Evolutionary conservation across 2,329 filamentous ascomycete species (phyloP).

Genomic region (Penicillium sp.): DNA sequence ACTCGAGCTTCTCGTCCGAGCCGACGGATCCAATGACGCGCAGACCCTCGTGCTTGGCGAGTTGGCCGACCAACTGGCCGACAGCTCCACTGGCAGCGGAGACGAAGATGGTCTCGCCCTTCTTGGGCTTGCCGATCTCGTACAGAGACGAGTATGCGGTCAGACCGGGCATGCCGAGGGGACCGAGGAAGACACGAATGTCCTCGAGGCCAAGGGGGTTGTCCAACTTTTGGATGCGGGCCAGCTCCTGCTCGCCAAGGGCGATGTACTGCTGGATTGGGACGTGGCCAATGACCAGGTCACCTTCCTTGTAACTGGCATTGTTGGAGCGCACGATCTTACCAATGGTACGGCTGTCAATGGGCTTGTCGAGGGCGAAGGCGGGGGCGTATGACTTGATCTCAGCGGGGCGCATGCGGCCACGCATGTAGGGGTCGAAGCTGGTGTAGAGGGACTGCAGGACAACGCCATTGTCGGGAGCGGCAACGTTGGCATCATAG

Average conservation of each 20-base stretch:
- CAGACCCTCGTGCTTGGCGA: constrained; percentile 77
- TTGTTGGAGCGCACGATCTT: constrained; percentile 70
- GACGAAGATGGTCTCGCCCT: constrained; percentile 79
- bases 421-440: constrained; percentile 82
- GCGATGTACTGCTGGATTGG: constrained; percentile 67
- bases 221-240: constrained; percentile 54
- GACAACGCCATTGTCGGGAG: constrained; percentile 64
- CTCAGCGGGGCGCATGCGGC: constrained; percentile 66
- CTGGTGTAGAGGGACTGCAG: constrained; percentile 70
- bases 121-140: constrained; percentile 70
- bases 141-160: constrained; percentile 74
- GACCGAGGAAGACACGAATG: constrained; percentile 63
- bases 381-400: constrained; percentile 66
- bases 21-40: constrained; percentile 78
- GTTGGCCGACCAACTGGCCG: constrained; percentile 76
- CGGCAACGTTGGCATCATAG: constrained; percentile 59
- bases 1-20: constrained; percentile 74
- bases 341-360: constrained; percentile 62
- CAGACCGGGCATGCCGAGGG: constrained; percentile 74
- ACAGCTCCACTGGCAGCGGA: constrained; percentile 78
- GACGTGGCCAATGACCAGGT: constrained; percentile 59
- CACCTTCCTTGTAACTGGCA: constrained; percentile 62
- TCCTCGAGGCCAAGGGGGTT: constrained; percentile 59
- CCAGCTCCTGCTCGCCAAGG: constrained; percentile 48
- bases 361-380: constrained; percentile 60